A percentile compares a stretch with the other conserved stretches of the same genome.
These are phyloP conservation scores for Metarhizium guizhouense DNA, from an alignment of 2,329 filamentous ascomycete genomes.

Conservation along the genomic window DNA sequence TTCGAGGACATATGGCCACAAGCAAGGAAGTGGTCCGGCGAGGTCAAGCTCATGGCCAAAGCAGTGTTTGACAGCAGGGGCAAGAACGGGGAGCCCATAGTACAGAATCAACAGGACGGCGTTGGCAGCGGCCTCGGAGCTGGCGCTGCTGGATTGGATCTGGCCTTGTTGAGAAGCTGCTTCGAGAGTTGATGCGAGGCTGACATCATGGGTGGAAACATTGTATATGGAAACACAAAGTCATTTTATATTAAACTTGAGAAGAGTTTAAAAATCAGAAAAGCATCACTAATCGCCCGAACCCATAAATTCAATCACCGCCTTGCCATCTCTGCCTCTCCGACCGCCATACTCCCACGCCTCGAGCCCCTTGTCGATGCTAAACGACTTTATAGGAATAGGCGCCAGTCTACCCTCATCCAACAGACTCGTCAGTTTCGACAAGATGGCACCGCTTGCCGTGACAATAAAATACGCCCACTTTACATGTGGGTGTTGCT, in stretches of 20 bases:
- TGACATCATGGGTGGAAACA: not conserved
- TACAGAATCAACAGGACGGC: not conserved
- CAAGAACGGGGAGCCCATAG: not conserved
- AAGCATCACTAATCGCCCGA: not conserved
- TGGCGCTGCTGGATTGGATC: not conserved
- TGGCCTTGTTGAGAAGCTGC: not conserved
- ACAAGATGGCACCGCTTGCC: slow-evolving; percentile 12
- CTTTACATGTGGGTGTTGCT: slow-evolving; percentile 11
- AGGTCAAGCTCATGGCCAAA: slow-evolving; percentile 10
- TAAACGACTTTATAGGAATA: slow-evolving; percentile 14
- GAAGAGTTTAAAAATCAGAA: not conserved
- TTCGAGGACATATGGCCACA: slow-evolving; percentile 11
- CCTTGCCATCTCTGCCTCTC: slow-evolving; percentile 16
- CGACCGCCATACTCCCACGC: slow-evolving; percentile 17
- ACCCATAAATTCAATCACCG: slow-evolving; percentile 16
- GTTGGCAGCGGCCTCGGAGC: not conserved
- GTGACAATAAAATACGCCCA: slow-evolving; percentile 22
- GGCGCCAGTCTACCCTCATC: slow-evolving; percentile 13
- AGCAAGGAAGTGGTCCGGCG: slow-evolving; percentile 7
- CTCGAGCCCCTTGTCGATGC: slow-evolving; percentile 12
- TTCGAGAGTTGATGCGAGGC: not conserved
- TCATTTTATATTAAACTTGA: not conserved
- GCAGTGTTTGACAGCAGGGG: slow-evolving; percentile 3
- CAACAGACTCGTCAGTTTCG: slow-evolving; percentile 11
- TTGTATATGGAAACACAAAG: not conserved